phyloP scores from a whole-genome alignment of 805 yeast species.

The Yamadazyma kitorensis region DNA sequence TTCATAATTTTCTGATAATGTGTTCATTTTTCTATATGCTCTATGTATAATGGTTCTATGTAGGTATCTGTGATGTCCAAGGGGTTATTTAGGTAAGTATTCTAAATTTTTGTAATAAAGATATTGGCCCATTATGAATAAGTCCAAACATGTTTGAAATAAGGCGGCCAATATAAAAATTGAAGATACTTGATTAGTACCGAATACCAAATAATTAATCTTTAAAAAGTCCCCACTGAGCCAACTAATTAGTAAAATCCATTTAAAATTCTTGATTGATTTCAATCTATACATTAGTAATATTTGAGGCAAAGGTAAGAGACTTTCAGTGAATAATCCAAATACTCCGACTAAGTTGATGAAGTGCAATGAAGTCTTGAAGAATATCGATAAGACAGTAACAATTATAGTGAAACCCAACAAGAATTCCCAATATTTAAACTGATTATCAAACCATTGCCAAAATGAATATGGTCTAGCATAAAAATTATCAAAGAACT shows the following conservation, averaged over 20 bases:
- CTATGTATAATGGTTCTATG: too few species aligned
- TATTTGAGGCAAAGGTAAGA: conserved; percentile 75
- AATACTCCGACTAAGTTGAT: conserved; percentile 54
- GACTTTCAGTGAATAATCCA: conserved; percentile 70
- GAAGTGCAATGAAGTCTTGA: conserved; percentile 35
- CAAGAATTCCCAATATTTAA: conserved; percentile 62
- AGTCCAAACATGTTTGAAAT: conserved; percentile 74
- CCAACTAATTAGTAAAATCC: conserved; percentile 78
- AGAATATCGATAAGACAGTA: conserved; percentile 37
- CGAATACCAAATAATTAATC: conserved; percentile 69
- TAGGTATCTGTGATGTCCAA: too few species aligned
- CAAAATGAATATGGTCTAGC: conserved; percentile 67
- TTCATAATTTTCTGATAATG: too few species aligned
- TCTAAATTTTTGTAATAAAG: conserved; percentile 47
- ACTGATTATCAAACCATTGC: conserved; percentile 71
- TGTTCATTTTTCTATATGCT: too few species aligned
- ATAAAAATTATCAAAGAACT: conserved; percentile 64
- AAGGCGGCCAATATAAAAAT: conserved; percentile 69
- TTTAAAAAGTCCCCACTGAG: conserved; percentile 84
- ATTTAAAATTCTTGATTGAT: conserved; percentile 75
- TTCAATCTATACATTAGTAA: conserved; percentile 62
- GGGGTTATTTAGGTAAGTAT: too few species aligned
- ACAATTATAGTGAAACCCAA: conserved; percentile 41
- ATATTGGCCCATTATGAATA: conserved; percentile 71
- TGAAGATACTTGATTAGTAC: conserved; percentile 64